Conservation (phyloP, 2,329 filamentous ascomycete species). For the Canariomyces notabilis region DNA sequence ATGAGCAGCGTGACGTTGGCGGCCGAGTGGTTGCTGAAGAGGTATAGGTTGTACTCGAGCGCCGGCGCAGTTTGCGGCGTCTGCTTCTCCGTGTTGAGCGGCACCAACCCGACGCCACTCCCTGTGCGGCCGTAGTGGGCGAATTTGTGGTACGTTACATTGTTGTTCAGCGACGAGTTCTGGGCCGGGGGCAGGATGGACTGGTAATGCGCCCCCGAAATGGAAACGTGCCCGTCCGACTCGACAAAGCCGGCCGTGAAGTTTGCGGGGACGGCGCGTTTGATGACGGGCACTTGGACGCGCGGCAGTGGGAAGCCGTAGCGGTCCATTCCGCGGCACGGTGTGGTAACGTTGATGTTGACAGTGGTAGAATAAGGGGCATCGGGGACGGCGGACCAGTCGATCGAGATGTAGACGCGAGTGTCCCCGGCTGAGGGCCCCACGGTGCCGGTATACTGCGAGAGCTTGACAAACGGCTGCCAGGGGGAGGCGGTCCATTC, state of each 20-base stretch:
- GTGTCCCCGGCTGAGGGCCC: conserved; percentile 45
- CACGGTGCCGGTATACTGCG: conserved; percentile 45
- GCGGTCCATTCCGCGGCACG: conserved; percentile 40
- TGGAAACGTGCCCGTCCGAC: conserved; percentile 51
- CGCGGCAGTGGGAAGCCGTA: conserved; percentile 38
- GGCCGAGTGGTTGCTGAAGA: conserved; percentile 48
- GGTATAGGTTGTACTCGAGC: conserved; percentile 57
- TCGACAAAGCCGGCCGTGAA: conserved; percentile 59
- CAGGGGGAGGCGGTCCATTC: conserved; percentile 47
- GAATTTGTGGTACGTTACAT: conserved; percentile 47
- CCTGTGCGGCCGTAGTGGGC: conserved; percentile 53
- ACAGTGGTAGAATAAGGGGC: conserved; percentile 40
- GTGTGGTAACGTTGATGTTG: conserved; percentile 48
- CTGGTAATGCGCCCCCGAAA: conserved; percentile 50
- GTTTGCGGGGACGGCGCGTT: conserved; percentile 42
- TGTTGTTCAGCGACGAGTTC: conserved; percentile 23
- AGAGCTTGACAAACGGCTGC: conserved; percentile 48
- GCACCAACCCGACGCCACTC: conserved; percentile 53
- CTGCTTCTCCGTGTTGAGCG: conserved; percentile 47
- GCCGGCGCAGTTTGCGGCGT: conserved; percentile 45
- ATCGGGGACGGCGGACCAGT: conserved; percentile 42
- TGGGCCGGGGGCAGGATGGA: conserved; percentile 31
- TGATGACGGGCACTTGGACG: conserved; percentile 51
- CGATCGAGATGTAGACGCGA: conserved; percentile 50
- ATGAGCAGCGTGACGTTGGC: conserved; percentile 46